These are phyloP conservation scores for Lecanicillium sp. DNA, from an alignment of 2,329 filamentous ascomycete genomes.

Conservation along the genomic window DNA sequence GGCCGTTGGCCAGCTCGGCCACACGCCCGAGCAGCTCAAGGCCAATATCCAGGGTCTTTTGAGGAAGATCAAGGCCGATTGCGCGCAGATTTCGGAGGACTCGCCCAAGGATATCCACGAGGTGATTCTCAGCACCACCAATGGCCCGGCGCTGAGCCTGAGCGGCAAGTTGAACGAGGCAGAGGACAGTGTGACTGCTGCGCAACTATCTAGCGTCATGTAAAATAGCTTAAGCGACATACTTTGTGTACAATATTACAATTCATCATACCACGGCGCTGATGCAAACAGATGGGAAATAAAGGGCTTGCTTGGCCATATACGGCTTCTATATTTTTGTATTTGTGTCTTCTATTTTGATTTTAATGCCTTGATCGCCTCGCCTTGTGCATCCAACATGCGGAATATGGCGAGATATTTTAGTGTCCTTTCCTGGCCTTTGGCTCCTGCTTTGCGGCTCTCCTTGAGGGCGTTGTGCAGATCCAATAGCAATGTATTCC, in stretches of 20 bases:
- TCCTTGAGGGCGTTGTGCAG: conserved; percentile 41
- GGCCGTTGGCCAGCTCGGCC: conserved; percentile 84
- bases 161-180: conserved; percentile 68
- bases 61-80: conserved; percentile 69
- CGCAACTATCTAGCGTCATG: conserved; percentile 46
- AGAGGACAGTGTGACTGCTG: conserved; percentile 46
- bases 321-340: conserved; percentile 5
- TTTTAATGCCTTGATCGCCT: conserved; percentile 41
- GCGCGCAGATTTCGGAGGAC: conserved; percentile 56
- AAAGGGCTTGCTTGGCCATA: no score
- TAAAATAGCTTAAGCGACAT: conserved; percentile 23
- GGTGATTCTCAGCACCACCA: conserved; percentile 77
- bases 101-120: conserved; percentile 42
- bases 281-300: no score
- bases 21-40: conserved; percentile 78
- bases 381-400: conserved; percentile 41
- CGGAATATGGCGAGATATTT: conserved; percentile 46
- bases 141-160: conserved; percentile 79
- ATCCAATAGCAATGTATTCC: conserved; percentile 50
- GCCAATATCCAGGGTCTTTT: conserved; percentile 77
- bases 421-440: conserved; percentile 38
- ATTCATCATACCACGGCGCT: background rate
- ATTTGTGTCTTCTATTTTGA: conserved; percentile 20
- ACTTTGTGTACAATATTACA: conserved; percentile 20
- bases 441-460: conserved; percentile 32